Percentiles rank a stretch among this genome's conserved stretches.
phyloP scores from a whole-genome alignment of 352 stramenopile species.

The Globisporangium canariense region DNA sequence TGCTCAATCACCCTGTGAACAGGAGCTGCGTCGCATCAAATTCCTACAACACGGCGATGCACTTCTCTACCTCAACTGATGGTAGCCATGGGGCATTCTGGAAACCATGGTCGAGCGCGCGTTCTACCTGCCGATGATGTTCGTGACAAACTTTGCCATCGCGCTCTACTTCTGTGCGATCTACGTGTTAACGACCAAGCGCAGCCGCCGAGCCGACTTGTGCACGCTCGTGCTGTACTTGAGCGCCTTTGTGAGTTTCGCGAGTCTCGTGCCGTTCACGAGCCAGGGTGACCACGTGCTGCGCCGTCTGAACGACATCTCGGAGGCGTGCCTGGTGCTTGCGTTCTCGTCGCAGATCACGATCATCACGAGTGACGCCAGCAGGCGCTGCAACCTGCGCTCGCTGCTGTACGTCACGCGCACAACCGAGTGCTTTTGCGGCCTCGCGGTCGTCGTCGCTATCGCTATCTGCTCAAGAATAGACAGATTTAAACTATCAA shows the following conservation, averaged over 20 bases:
- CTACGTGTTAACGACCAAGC: conserved; percentile 8
- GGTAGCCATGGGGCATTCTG: background rate
- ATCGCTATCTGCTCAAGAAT: background rate
- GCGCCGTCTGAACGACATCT: conserved; percentile 19
- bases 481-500: background rate
- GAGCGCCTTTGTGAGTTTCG: conserved; percentile 12
- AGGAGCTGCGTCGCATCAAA: too few species aligned
- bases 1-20: too few species aligned
- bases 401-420: conserved; percentile 24
- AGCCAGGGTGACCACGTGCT: conserved; percentile 10
- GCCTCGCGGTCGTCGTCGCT: conserved; percentile 1
- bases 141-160: conserved; percentile 20
- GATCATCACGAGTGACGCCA: conserved; percentile 30
- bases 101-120: conserved; percentile 3
- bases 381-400: conserved; percentile 24
- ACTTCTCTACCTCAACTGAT: background rate
- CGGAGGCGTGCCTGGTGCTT: conserved; percentile 17
- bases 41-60: background rate
- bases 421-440: conserved; percentile 18
- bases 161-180: conserved; percentile 18
- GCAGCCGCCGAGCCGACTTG: conserved; percentile 6
- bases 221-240: conserved; percentile 11
- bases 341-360: conserved; percentile 28
- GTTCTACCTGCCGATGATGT: conserved; percentile 19
- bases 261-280: conserved; percentile 17